Evolutionary conservation across 129 eudicot species (phyloP), one percentile per base, ranked within the genome.

Genomic region (Helianthus tuberosus): DNA sequence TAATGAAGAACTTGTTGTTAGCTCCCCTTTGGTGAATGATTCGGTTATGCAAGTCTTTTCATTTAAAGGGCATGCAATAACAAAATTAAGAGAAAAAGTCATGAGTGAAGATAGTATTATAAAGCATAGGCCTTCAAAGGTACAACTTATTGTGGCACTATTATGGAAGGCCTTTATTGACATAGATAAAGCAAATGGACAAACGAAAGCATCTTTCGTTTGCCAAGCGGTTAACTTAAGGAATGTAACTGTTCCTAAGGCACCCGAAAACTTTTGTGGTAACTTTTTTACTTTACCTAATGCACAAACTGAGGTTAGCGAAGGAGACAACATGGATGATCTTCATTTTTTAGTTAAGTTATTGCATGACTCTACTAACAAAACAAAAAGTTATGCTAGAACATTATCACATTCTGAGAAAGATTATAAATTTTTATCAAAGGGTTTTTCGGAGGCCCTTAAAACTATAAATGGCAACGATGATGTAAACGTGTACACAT

Each of bases 101-200:
- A 8, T 15, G 2, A 36, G 35, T 41, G 3, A 66, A 4, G 51
- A 68, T 25, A 27, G 7, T 1, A 32, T 32, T 3, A 32, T 32
- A 11, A 39, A 20, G 11, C 15, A 14, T 62, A 54, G 5, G 14
- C 71, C 67, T 10, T 66, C 71, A 14, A 74, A 64, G 57, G 23
- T 74, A 39, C 84, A 80, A 51, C 49, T 68, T 41, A 58, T 80
- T 8, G 36, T 58, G 11, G 72, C 80, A 5, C 15, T 74, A 4
- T 60, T 80, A 38, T 74, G n/a, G 64, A 69, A 74, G 76, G 75
- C 80, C 23, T 50, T 80, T n/a, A 5, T 61, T 3, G 27, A 41
- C 43, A 13, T 68, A 10, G 84, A 80, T 39, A 25, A 20, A 3
- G 66, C 27, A 38, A 61, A 80, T 14, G 60, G 72, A 48, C 55